These are phyloP conservation scores for Vinca minor DNA, from an alignment of 257 asterid species.

Conservation along the genomic window DNA sequence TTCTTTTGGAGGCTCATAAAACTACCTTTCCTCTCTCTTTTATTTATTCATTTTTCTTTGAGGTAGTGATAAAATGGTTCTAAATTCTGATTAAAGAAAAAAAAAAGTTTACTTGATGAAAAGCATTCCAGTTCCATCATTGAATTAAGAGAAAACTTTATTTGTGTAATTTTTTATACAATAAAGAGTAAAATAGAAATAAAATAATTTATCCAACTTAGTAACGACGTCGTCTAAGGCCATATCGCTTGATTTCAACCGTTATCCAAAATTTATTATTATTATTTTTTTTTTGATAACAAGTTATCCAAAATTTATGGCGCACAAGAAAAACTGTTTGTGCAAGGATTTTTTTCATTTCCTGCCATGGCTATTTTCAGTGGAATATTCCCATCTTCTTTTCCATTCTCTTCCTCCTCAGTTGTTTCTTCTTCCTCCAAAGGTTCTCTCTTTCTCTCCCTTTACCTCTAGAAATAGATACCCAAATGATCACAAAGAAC, in stretches of 20 bases:
- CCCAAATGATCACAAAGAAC: background rate
- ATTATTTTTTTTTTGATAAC: no score
- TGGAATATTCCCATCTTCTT: constrained; percentile 38
- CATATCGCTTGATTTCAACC: background rate
- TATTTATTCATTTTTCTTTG: no score
- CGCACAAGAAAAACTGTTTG: background rate
- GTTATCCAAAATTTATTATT: no score
- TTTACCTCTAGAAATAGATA: background rate
- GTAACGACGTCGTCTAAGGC: background rate
- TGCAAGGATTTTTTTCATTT: background rate
- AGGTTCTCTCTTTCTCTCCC: constrained; percentile 1
- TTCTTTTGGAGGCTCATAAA: background rate
- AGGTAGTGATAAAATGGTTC: no score
- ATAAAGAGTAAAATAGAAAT: no score
- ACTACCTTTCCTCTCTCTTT: background rate
- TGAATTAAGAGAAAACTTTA: no score
- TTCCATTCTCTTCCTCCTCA: constrained; percentile 40
- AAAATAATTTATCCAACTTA: no score
- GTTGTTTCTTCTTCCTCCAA: constrained; percentile 47
- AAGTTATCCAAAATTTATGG: no score
- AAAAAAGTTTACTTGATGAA: no score
- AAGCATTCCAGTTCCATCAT: no score
- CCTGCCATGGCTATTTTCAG: constrained; percentile 34
- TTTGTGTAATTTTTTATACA: no score
- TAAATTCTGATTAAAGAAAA: no score